A percentile compares a stretch with the other conserved stretches of the same genome.
Evolutionary conservation across 2,329 filamentous ascomycete genomes (phyloP).

Genomic region (Cordyceps farinosa): DNA sequence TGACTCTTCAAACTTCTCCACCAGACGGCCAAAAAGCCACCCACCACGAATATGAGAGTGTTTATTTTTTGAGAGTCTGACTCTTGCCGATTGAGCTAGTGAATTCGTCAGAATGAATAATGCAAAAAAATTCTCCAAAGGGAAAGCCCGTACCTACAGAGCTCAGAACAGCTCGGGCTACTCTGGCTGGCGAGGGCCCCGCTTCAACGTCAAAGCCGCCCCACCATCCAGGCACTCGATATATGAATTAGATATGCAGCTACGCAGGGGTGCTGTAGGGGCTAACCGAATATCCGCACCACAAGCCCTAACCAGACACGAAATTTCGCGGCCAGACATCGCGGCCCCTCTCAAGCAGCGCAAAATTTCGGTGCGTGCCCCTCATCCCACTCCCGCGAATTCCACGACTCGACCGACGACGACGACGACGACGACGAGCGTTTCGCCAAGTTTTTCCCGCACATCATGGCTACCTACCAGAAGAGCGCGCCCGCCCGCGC

Average conservation of each 20-base stretch:
- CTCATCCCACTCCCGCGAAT: slow-evolving; percentile 19
- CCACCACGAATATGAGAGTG: not conserved
- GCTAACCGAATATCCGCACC: slow-evolving; percentile 31
- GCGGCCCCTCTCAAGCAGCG: slow-evolving; percentile 28
- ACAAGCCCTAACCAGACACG: slow-evolving; percentile 39
- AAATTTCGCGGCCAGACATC: slow-evolving; percentile 32
- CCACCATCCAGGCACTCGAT: slow-evolving; percentile 25
- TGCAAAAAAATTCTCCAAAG: not conserved
- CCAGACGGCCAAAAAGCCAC: not conserved
- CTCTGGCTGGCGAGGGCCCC: slow-evolving; percentile 21
- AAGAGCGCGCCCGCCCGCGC: slow-evolving; percentile 59
- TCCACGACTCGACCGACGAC: slow-evolving; percentile 1
- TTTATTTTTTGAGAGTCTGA: not conserved
- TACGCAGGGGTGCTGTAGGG: slow-evolving; percentile 23
- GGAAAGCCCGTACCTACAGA: not conserved
- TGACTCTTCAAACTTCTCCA: slow-evolving; percentile 17
- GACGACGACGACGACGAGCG: slow-evolving; percentile 27
- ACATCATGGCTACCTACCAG: slow-evolving; percentile 57
- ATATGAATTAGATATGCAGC: slow-evolving; percentile 28
- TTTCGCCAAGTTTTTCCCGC: slow-evolving; percentile 6
- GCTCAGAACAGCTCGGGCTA: slow-evolving; percentile 20
- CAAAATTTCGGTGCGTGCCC: slow-evolving; percentile 37
- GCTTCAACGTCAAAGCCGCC: slow-evolving; percentile 24
- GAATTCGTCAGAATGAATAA: slow-evolving; percentile 17
- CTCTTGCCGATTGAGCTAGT: not conserved